Percentiles rank a stretch among this genome's conserved stretches.
phyloP scores from a whole-genome alignment of 2,329 filamentous ascomycete species.

The Monascus ruber region DNA sequence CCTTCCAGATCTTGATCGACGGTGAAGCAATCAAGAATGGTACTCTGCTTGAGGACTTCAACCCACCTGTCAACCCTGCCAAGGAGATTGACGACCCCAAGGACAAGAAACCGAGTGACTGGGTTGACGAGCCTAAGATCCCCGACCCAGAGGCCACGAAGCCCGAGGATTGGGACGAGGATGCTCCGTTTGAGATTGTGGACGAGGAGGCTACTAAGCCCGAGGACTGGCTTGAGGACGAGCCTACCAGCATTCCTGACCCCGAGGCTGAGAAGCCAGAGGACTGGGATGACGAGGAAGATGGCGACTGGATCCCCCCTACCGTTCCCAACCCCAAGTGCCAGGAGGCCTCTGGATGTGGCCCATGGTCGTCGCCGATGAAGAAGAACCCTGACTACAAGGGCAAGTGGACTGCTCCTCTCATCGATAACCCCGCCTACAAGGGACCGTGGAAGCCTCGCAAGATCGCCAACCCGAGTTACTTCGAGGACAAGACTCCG shows the following conservation, averaged over 20 bases:
- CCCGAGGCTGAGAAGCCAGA: slow-evolving; percentile 95
- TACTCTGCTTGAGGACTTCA: slow-evolving; percentile 87
- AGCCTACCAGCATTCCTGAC: slow-evolving; percentile 72
- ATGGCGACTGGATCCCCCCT: slow-evolving; percentile 91
- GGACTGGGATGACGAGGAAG: slow-evolving; percentile 99
- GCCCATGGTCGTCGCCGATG: slow-evolving; percentile 81
- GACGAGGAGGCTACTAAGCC: slow-evolving; percentile 86
- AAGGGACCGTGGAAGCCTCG: slow-evolving; percentile 90
- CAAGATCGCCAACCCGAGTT: slow-evolving; percentile 95
- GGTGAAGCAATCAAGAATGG: slow-evolving; percentile 80
- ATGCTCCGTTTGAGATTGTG: slow-evolving; percentile 89
- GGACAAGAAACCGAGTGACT: slow-evolving; percentile 87
- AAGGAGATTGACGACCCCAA: slow-evolving; percentile 92
- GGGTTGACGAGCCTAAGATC: slow-evolving; percentile 90
- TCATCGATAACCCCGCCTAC: slow-evolving; percentile 95
- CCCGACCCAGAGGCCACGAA: slow-evolving; percentile 86
- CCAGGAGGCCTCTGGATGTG: slow-evolving; percentile 82
- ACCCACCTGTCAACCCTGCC: slow-evolving; percentile 80
- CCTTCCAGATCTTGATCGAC: slow-evolving; percentile 84
- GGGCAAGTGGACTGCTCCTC: slow-evolving; percentile 92
- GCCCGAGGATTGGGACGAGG: slow-evolving; percentile 98
- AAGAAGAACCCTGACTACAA: slow-evolving; percentile 95
- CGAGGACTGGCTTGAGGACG: slow-evolving; percentile 90
- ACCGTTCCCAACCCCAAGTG: slow-evolving; percentile 94
- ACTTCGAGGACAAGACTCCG: slow-evolving; percentile 93